A percentile compares a stretch with the other conserved stretches of the same genome.
Conservation (phyloP, 768 basidiomycete species). For the Boletus speciosus region DNA sequence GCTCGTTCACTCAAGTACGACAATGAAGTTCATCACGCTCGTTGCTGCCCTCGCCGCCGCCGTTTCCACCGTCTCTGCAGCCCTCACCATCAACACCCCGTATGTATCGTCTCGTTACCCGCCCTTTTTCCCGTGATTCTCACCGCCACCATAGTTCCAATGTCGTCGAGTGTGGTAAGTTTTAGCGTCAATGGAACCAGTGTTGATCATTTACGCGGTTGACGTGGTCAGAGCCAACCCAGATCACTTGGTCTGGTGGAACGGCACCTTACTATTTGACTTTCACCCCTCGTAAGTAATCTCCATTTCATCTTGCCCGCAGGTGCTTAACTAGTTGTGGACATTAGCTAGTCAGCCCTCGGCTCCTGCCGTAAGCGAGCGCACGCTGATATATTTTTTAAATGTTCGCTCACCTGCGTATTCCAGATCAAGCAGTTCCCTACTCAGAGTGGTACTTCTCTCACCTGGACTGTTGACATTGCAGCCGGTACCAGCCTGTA, state of each 20-base stretch:
- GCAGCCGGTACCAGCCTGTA: slow-evolving; percentile 45
- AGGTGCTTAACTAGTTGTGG: not conserved
- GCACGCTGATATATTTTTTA: not conserved
- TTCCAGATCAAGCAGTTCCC: slow-evolving; percentile 54
- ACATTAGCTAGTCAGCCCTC: slow-evolving; percentile 48
- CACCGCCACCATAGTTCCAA: slow-evolving; percentile 27
- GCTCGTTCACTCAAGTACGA: slow-evolving; percentile 15
- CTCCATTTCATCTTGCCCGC: no score
- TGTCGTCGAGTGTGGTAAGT: slow-evolving; percentile 52
- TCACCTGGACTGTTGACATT: slow-evolving; percentile 59
- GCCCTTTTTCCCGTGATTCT: not conserved
- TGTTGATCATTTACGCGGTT: not conserved
- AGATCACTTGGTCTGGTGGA: slow-evolving; percentile 53
- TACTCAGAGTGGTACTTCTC: slow-evolving; percentile 36
- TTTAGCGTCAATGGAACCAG: not conserved
- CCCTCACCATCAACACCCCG: slow-evolving; percentile 66
- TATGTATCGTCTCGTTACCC: slow-evolving; percentile 34
- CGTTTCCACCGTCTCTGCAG: slow-evolving; percentile 38
- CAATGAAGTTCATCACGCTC: slow-evolving; percentile 37
- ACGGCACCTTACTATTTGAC: slow-evolving; percentile 54
- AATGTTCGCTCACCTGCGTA: slow-evolving; percentile 6
- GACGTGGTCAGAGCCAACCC: slow-evolving; percentile 50
- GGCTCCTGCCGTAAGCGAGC: slow-evolving; percentile 46
- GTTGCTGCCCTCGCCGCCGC: slow-evolving; percentile 15
- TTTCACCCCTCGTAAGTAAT: slow-evolving; percentile 53